Conservation (phyloP, 1,139 yeast species). For the Saccharomycopsis hybrid region DNA sequence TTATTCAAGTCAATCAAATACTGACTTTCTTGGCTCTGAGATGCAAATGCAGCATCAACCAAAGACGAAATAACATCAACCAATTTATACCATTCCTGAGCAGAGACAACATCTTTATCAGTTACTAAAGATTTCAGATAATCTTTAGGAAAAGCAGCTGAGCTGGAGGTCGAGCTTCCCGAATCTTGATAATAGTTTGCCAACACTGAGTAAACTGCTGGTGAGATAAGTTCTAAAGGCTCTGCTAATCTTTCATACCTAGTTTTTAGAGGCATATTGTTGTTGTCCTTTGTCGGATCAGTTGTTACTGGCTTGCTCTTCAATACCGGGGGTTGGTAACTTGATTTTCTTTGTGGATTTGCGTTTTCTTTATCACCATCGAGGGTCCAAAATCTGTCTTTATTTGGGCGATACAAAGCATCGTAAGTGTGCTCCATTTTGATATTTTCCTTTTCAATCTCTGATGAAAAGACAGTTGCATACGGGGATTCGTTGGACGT, state of each 20-base stretch:
- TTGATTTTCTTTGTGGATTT: conserved; percentile 5
- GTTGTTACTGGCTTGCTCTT: not conserved
- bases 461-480: no score
- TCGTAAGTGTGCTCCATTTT: no score
- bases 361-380: conserved; percentile 18
- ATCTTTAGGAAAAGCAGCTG: conserved; percentile 10
- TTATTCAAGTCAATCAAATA: conserved; percentile 1
- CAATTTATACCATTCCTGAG: conserved; percentile 11
- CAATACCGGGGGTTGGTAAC: conserved; percentile 4
- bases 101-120: not conserved
- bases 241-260: conserved; percentile 7
- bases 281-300: not conserved
- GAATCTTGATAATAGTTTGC: not conserved
- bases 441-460: no score
- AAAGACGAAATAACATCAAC: conserved; percentile 10
- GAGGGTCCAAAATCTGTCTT: conserved; percentile 2
- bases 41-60: not conserved
- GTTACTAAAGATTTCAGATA: conserved; percentile 13
- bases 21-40: conserved; percentile 1
- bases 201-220: not conserved
- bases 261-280: not conserved
- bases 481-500: no score
- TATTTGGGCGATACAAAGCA: not conserved
- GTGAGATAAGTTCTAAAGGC: not conserved
- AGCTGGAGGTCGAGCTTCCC: not conserved